Conservation (phyloP, 495 filamentous ascomycete species). For the Echria macrotheca region DNA sequence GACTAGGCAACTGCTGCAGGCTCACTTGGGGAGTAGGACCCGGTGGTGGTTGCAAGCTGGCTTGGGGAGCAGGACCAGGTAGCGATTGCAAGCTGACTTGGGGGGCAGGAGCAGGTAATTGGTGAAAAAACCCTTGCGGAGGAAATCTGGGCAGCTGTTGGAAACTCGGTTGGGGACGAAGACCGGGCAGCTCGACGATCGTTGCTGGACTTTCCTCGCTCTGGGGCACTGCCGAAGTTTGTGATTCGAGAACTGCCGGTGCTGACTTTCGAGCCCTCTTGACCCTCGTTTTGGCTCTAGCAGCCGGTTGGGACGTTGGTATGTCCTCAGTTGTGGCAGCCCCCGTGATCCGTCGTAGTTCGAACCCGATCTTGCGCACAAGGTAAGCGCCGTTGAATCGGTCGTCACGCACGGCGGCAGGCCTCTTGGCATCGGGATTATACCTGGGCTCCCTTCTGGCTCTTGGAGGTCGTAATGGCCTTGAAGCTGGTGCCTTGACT, state of each 20-base stretch:
- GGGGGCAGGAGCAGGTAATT: neutral
- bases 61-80: neutral
- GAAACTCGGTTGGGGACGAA: neutral
- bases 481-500: neutral
- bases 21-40: neutral
- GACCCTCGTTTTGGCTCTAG: conserved; percentile 17
- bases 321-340: neutral
- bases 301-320: too few species aligned
- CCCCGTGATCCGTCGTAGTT: conserved; percentile 22
- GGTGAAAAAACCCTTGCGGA: neutral
- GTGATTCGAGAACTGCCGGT: conserved; percentile 14
- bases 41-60: neutral
- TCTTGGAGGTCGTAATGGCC: conserved; percentile 10
- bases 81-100: neutral
- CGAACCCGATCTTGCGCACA: conserved; percentile 24
- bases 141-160: neutral
- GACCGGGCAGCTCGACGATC: neutral
- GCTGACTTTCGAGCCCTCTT: conserved; percentile 28
- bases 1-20: too few species aligned
- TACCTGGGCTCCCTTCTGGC: conserved; percentile 4
- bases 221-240: neutral
- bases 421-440: conserved; percentile 30
- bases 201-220: neutral
- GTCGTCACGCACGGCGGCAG: conserved; percentile 30
- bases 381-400: conserved; percentile 33